A percentile compares a stretch with the other conserved stretches of the same genome.
Conservation (phyloP, 75 land plant species). For the Sequoiadendron giganteum region DNA sequence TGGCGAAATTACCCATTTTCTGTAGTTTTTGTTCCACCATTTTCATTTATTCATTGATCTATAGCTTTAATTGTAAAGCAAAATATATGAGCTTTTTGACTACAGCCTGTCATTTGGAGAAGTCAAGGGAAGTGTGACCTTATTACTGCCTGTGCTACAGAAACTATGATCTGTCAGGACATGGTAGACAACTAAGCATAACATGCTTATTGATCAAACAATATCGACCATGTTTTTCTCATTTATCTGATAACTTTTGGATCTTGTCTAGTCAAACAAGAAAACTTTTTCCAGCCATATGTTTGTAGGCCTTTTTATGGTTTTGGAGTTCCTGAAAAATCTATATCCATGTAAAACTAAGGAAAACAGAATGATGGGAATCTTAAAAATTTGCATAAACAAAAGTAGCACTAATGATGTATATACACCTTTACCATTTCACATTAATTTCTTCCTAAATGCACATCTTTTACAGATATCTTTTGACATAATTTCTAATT, state of each 20-base stretch:
- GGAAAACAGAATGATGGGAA: not conserved
- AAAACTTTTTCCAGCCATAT: not conserved
- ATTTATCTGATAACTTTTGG: not conserved
- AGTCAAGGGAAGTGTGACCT: not conserved
- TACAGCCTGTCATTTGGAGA: not conserved
- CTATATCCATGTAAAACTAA: not conserved
- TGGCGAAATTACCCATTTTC: not conserved
- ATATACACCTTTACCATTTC: not conserved
- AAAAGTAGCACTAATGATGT: not conserved
- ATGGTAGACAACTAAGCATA: not conserved
- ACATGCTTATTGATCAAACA: not conserved
- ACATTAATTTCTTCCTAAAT: not conserved
- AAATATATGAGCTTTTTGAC: not conserved
- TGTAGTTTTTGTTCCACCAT: not conserved
- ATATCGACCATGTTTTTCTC: not conserved
- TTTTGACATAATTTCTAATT: not conserved
- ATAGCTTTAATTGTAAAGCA: not conserved
- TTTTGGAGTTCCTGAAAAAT: not conserved
- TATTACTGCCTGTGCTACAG: not conserved
- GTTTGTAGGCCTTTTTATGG: not conserved
- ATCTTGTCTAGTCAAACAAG: not conserved
- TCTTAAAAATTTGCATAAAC: not conserved
- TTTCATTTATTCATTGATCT: too few relatives aligned
- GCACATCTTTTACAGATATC: not conserved
- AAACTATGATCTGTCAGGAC: not conserved